phyloP scores from a whole-genome alignment of 805 yeast genomes.

The Wickerhamiella dianesei region DNA sequence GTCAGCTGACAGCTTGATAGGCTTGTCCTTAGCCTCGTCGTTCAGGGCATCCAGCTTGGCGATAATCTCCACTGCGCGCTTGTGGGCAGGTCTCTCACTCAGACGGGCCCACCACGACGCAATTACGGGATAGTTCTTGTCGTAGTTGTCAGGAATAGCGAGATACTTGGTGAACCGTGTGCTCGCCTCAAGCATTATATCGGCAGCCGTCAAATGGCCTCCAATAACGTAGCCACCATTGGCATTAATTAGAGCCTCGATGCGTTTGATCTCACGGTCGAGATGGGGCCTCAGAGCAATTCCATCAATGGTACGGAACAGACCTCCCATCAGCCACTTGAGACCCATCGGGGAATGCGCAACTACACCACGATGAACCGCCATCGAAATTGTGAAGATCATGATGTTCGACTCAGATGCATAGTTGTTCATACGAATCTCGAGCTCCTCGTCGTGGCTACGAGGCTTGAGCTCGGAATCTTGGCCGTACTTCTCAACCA shows the following conservation, averaged over 20 bases:
- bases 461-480: constrained; percentile 28
- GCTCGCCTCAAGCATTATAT: constrained; percentile 30
- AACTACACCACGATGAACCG: constrained; percentile 25
- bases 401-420: constrained; percentile 53
- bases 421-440: constrained; percentile 39
- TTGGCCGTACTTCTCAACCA: constrained; percentile 35
- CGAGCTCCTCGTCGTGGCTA: constrained; percentile 30
- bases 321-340: constrained; percentile 34
- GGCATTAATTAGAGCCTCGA: constrained; percentile 31
- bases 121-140: constrained; percentile 12
- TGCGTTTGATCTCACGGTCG: constrained; percentile 22
- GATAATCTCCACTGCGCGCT: constrained; percentile 2
- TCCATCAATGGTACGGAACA: constrained; percentile 26
- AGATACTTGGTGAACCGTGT: constrained; percentile 3
- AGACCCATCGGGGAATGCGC: constrained; percentile 13
- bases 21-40: neutral
- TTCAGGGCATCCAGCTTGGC: neutral
- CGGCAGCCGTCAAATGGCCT: constrained; percentile 46
- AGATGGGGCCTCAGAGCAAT: neutral
- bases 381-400: constrained; percentile 32
- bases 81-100: constrained; percentile 6
- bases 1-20: neutral
- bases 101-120: constrained; percentile 12
- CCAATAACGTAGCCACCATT: constrained; percentile 49
- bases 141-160: neutral